Base-by-base conservation (phyloP, 345 rosid species). In the Populus simonii region DNA sequence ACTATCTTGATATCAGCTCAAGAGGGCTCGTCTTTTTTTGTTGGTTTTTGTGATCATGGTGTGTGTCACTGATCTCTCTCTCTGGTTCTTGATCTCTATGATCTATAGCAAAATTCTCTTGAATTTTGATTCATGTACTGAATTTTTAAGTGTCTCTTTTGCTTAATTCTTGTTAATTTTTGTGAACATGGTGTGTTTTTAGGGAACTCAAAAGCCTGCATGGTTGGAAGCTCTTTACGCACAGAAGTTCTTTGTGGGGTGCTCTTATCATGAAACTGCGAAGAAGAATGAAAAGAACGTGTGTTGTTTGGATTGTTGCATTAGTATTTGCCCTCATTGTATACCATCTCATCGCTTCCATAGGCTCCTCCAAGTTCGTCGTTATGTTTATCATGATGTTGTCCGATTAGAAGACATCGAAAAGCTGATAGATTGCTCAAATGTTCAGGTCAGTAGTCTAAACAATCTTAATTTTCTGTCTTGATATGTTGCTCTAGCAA, bases 221-320 rank as follows among this genome's bases (percentile, higher is more conserved):
- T 96, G 99, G 99, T 81, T 96, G 83, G 98, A 91, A 75, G 96
- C 97, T 4, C 89, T 96, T 13, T 93, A 92, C 92, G 76, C 84
- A 0, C 81, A 93, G 87, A 92, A 90, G 76, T 93, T 92, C 91
- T 96, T 96, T 23, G 93, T 73, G 23, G 93, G 87, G 4, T 96
- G 99, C 75, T 74, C 89, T 0, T 88, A 86, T 72, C 99, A 96
- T 69, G 98, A 90, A 81, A 83, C 83, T 2, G 88, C 94, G 2
- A 96, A 92, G 87, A 96, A 96, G 89, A 96, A 96, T 31, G 99
- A 96, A 76, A 93, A 88, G 88, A 96, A 96, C 79, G 92, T 93
- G 0, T 96, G 88, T 68, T 96, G 99, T 68, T 86, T 96, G 73
- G 99, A 93, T 85, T 96, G 98, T 79, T 91, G 97, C 85, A 78